Percentiles rank a stretch among this genome's conserved stretches.
Conservation (phyloP, 2,329 filamentous ascomycete species). For the Peltaster fructicola region DNA sequence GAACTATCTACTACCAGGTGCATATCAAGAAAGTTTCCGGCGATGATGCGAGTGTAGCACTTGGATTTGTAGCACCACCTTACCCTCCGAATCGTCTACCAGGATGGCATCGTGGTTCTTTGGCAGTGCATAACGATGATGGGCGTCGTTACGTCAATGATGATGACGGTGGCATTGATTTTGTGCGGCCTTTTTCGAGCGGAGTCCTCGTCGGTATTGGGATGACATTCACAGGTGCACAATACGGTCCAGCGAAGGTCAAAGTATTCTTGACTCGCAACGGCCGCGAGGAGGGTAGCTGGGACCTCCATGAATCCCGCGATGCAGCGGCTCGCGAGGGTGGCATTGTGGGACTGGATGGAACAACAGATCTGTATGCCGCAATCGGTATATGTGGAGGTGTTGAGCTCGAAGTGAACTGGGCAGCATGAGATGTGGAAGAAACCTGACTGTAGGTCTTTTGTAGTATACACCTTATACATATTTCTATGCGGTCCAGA, state of each 20-base stretch:
- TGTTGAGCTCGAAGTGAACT: constrained; percentile 51
- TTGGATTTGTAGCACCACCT: constrained; percentile 56
- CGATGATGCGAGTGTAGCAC: constrained; percentile 38
- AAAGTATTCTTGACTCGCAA: constrained; percentile 54
- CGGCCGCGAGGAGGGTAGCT: constrained; percentile 40
- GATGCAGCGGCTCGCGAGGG: constrained; percentile 45
- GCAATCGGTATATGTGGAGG: constrained; percentile 53
- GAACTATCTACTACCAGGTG: constrained; percentile 57
- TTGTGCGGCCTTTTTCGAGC: constrained; percentile 43
- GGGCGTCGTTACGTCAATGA: constrained; percentile 62
- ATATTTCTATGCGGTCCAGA: constrained; percentile 61
- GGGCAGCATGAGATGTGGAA: too few species aligned
- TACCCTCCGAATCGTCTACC: constrained; percentile 64
- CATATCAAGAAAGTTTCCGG: constrained; percentile 27
- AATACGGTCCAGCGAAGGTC: constrained; percentile 17
- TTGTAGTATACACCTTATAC: not conserved
- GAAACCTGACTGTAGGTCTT: too few species aligned
- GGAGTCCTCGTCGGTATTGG: constrained; percentile 56
- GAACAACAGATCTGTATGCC: constrained; percentile 47
- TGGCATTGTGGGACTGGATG: constrained; percentile 44
- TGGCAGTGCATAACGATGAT: constrained; percentile 68
- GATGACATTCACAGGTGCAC: constrained; percentile 36
- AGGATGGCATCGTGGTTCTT: constrained; percentile 60
- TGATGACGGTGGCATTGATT: constrained; percentile 52
- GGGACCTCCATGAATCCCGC: constrained; percentile 60